Conservation (phyloP, 1,284 basidiomycete genomes). For the Ganoderma lingzhi region DNA sequence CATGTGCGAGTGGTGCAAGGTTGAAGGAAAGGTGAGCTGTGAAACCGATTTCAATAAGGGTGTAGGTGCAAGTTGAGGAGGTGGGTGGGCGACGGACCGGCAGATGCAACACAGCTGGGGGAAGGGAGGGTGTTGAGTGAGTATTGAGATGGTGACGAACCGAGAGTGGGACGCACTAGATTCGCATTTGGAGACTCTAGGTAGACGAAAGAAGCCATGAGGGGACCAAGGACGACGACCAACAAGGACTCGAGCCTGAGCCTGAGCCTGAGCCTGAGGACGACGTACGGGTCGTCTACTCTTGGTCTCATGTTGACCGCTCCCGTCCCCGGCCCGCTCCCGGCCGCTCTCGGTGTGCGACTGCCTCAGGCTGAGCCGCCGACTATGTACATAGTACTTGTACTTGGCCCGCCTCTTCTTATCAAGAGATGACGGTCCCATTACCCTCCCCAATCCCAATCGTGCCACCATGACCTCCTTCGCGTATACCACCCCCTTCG, state of each 20-base stretch:
- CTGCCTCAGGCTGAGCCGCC: background rate
- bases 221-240: background rate
- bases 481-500: conserved; percentile 50
- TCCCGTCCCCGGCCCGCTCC: background rate
- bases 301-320: too few species aligned
- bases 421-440: background rate
- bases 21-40: conserved; percentile 74
- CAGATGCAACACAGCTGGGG: conserved; percentile 84
- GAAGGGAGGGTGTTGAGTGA: background rate
- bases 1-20: conserved; percentile 79
- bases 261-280: too few species aligned
- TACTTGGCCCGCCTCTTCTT: background rate
- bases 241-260: background rate
- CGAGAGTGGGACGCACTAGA: conserved; percentile 48
- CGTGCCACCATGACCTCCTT: conserved; percentile 38
- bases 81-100: conserved; percentile 50
- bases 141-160: background rate
- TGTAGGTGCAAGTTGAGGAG: conserved; percentile 9
- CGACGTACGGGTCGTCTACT: too few species aligned
- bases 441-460: background rate
- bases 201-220: conserved; percentile 51
- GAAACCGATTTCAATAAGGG: background rate
- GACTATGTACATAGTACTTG: background rate
- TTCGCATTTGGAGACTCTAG: conserved; percentile 64
- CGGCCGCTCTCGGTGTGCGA: background rate